Percentiles rank a stretch among this genome's conserved stretches.
Evolutionary conservation across 768 basidiomycete genomes (phyloP).

Genomic region (Collybia nuda): DNA sequence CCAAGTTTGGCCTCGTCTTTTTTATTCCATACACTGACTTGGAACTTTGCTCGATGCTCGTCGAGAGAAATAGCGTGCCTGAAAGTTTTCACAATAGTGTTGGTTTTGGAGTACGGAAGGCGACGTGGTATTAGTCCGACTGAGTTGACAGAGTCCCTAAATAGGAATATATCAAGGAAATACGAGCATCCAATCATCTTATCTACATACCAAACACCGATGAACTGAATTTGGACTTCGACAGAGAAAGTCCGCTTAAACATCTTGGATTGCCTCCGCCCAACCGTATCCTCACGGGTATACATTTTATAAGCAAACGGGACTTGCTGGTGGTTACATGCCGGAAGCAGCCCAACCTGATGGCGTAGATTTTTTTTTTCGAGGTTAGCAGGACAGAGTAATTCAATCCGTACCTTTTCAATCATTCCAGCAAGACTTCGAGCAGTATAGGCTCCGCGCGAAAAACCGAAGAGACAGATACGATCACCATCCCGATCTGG

Average conservation of each 20-base stretch:
- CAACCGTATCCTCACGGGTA: slow-evolving; percentile 1
- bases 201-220: slow-evolving; percentile 1
- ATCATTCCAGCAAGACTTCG: too few species aligned
- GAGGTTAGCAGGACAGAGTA: too few species aligned
- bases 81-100: neutral
- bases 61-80: slow-evolving; percentile 3
- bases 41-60: slow-evolving; percentile 1
- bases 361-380: too few species aligned
- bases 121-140: neutral
- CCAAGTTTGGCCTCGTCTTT: neutral
- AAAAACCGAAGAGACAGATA: too few species aligned
- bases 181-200: too few species aligned
- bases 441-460: too few species aligned
- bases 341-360: slow-evolving; percentile 8
- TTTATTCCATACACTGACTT: neutral
- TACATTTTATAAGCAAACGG: slow-evolving; percentile 11
- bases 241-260: slow-evolving; percentile 7
- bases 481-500: too few species aligned
- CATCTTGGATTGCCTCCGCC: slow-evolving; percentile 2
- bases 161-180: neutral
- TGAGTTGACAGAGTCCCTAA: slow-evolving; percentile 1
- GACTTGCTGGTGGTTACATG: slow-evolving; percentile 7
- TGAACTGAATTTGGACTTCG: slow-evolving; percentile 1
- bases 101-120: neutral
- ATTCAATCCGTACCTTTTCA: too few species aligned